These are phyloP conservation scores for Nicotiana tomentosiformis DNA, from an alignment of 257 asterid species.

Conservation along the genomic window DNA sequence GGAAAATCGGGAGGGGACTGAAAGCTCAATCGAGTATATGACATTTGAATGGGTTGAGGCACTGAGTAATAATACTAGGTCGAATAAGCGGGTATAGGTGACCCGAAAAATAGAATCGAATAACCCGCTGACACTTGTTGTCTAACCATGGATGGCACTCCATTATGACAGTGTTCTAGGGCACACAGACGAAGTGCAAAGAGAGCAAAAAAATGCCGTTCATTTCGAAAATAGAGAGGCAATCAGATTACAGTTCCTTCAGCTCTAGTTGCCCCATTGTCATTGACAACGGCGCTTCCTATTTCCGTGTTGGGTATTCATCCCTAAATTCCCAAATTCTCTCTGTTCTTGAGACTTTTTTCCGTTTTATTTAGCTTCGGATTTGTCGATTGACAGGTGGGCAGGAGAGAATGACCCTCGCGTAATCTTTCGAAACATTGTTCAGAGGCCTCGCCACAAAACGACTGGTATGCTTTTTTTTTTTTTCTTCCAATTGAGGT, in stretches of 20 bases:
- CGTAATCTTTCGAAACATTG: conserved; percentile 86
- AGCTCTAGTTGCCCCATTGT: conserved; percentile 73
- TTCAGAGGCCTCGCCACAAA: conserved; percentile 98
- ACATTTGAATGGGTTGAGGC: too few species aligned
- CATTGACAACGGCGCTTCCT: conserved; percentile 94
- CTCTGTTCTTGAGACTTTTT: not conserved
- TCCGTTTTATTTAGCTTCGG: not conserved
- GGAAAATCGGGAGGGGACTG: too few species aligned
- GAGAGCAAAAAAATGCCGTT: conserved; percentile 56
- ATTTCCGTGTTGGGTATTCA: conserved; percentile 85
- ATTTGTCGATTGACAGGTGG: conserved; percentile 49
- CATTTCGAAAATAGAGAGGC: conserved; percentile 66
- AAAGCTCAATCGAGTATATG: too few species aligned
- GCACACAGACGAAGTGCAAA: not conserved
- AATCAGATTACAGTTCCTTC: conserved; percentile 67
- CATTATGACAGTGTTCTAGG: not conserved
- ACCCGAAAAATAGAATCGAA: too few species aligned
- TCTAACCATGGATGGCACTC: not conserved
- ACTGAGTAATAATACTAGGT: too few species aligned
- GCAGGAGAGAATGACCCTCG: conserved; percentile 95
- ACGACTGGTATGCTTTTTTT: conserved; percentile 46
- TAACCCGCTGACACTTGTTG: too few species aligned
- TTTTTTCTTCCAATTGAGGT: not conserved
- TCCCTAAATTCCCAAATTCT: conserved; percentile 19
- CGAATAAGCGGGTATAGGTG: too few species aligned